Evolutionary conservation across 257 asterid species (phyloP), one percentile per base, ranked within the genome.

Genomic region (Voacanga thouarsii): DNA sequence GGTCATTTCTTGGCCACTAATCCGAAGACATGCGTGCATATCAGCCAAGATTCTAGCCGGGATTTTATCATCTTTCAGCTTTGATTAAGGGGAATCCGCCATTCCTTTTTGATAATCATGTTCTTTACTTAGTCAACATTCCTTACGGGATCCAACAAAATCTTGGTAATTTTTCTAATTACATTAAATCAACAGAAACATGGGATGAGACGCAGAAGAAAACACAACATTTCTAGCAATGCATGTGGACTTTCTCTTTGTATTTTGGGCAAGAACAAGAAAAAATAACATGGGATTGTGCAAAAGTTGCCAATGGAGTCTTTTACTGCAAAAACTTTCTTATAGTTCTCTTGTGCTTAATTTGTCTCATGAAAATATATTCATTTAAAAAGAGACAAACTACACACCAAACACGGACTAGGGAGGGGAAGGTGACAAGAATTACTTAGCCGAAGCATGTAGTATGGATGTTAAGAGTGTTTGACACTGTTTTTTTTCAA

Each of bases 31-130:
- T 53, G 71, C 66, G 30, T 53, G 59, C 10, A 28, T 28, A 66
- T 45, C 75, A 74, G 45, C 68, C 86, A 82, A 76, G 81, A 86
- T 88, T 77, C 51, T 74, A 72, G 86, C 80, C 86, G 74, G 75
- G 80, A 86, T 88, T 83, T 73, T 73, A 30, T 88, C 77, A 51
- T 24, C 81, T 77, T 81, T 71, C 68, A 69, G 61, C 76, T 21
- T 82, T 76, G 60, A 39, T 21, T 14, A 44, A 53, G 45, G 24
- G 37, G 78, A 77, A 77, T 83, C 59, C 70, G 75, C 76, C 23
- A 41, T 26, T 47, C 75, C 5, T 28, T 11, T 71, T 45, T 14
- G 1, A 11, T 21, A 26, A 49, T 49, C 19, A 21, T 28, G 75
- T 61, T 59, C 37, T 24, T 59, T 21, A 59, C 66, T 24, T 59